These are phyloP conservation scores for Lachnellula hyalina DNA, from an alignment of 2,329 filamentous ascomycete species.

Conservation along the genomic window DNA sequence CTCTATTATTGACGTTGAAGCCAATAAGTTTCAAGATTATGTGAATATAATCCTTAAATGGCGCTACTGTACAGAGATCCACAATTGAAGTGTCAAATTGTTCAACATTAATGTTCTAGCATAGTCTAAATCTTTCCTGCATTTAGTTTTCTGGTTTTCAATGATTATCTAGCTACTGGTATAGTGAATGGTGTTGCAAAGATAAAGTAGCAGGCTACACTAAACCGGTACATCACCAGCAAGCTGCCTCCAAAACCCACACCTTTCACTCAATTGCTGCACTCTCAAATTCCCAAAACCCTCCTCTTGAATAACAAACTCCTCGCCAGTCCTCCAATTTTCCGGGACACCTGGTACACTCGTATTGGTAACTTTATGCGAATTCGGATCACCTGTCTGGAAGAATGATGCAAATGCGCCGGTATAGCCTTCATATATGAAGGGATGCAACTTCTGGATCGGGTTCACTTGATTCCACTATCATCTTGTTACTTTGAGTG, in stretches of 20 bases:
- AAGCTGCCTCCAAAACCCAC: constrained; percentile 47
- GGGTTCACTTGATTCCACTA: constrained; percentile 53
- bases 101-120: too few relatives aligned
- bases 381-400: constrained; percentile 53
- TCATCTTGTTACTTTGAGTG: neutral
- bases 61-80: too few relatives aligned
- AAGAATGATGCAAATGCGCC: constrained; percentile 58
- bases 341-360: constrained; percentile 41
- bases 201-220: too few relatives aligned
- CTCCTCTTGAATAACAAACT: constrained; percentile 46
- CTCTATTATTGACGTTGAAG: too few relatives aligned
- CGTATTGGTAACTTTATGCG: constrained; percentile 46
- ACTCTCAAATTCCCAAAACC: constrained; percentile 40
- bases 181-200: too few relatives aligned
- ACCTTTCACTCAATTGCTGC: constrained; percentile 39
- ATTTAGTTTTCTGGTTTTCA: too few relatives aligned
- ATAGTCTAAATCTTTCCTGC: too few relatives aligned
- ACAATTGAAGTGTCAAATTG: too few relatives aligned
- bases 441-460: constrained; percentile 45
- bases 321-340: constrained; percentile 29
- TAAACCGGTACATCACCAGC: constrained; percentile 42
- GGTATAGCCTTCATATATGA: constrained; percentile 51
- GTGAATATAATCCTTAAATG: too few relatives aligned
- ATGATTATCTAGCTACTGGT: too few relatives aligned
- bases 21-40: too few relatives aligned